Evolutionary conservation across 257 asterid genomes (phyloP), one percentile per base, ranked within the genome.

Genomic region (Nicotiana noctiflora): DNA sequence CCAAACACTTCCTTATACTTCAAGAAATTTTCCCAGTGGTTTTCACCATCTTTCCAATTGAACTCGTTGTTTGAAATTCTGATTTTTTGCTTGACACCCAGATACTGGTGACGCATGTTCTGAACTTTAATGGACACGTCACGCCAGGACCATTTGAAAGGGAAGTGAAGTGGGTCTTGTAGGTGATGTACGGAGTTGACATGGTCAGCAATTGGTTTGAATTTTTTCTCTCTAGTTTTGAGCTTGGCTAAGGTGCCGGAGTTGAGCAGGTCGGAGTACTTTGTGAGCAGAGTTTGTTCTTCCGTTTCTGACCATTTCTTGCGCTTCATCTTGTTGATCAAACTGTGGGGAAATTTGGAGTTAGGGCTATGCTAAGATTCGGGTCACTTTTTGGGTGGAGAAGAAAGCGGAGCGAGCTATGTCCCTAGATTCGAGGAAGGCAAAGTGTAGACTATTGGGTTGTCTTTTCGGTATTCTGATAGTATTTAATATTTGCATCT

Each of bases 221-320:
- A 92, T 82, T 95, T 95, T 46, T 92, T 95, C 89, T 95, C 99
- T 49, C 98, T 84, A 80, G 99, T 95, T 90, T 90, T 95, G 70
- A 93, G 93, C 91, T 95, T 95, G n/a, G 94, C 72, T 46, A 93
- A 89, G 29, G 88, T 79, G 40, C 98, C 96, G 40, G 96, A 89
- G 59, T 87, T 89, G 72, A 89, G 83, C 61, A 93, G 89, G 79
- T 95, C 97, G 0, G 97, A 85, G 88, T 95, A 95, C 56, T 91
- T 92, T 9, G 88, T 86, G 1, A 95, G 89, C 2, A 95, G 82
- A 18, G 97, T 92, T 63, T 85, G 94, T 65, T 95, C 99, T 86
- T 95, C 99, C n/a, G 82, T 31, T 82, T 95, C 99, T 4, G 98
- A 95, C 99, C 99, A 95, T 88, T 95, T 95, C 92, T 95, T 95